phyloP scores from a whole-genome alignment of 2,329 filamentous ascomycete genomes.

The Diaporthe citrichinensis region DNA sequence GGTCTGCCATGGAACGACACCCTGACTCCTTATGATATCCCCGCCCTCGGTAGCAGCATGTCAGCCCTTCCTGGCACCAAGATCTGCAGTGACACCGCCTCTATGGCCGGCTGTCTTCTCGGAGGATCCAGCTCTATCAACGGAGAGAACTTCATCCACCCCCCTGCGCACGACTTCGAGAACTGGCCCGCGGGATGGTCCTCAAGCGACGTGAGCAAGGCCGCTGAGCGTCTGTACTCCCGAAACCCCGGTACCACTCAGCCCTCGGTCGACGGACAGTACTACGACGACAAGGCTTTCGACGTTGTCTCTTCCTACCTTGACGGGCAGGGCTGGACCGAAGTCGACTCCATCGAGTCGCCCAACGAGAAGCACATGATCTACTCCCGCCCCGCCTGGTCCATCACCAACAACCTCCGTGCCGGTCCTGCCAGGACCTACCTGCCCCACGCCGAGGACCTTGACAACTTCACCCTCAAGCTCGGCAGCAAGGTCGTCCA shows the following conservation, averaged over 20 bases:
- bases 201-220: constrained; percentile 46
- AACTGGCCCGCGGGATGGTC: constrained; percentile 51
- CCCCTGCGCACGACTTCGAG: constrained; percentile 51
- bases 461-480: constrained; percentile 46
- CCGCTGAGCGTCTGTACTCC: constrained; percentile 47
- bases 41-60: constrained; percentile 47
- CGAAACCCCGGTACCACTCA: constrained; percentile 48
- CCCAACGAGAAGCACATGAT: constrained; percentile 42
- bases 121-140: constrained; percentile 54
- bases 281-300: constrained; percentile 41
- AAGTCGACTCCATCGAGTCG: constrained; percentile 42
- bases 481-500: constrained; percentile 45
- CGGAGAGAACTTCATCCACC: constrained; percentile 51
- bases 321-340: constrained; percentile 40
- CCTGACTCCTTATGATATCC: constrained; percentile 51
- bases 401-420: constrained; percentile 41
- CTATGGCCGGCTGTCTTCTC: constrained; percentile 54
- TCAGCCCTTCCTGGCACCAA: constrained; percentile 42
- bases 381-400: constrained; percentile 42
- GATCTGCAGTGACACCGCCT: constrained; percentile 54
- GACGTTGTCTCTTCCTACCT: constrained; percentile 41
- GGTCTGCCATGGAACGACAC: constrained; percentile 52
- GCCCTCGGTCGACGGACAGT: constrained; percentile 47
- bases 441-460: constrained; percentile 44
- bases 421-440: constrained; percentile 45